Evolutionary conservation across 139 green algal genomes (phyloP).

Genomic region (Tetraselmis striata): DNA sequence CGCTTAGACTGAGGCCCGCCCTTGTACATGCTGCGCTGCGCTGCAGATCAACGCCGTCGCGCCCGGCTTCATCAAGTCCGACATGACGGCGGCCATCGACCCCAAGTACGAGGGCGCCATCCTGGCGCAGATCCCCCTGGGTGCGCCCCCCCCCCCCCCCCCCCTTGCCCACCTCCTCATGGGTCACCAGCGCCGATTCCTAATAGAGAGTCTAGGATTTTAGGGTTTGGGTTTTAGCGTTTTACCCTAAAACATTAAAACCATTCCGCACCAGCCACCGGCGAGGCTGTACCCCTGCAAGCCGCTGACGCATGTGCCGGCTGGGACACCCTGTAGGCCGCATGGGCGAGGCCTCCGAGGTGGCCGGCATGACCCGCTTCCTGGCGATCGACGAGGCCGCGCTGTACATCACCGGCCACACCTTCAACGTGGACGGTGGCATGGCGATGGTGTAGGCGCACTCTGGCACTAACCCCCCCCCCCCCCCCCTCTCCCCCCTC

Average conservation of each 20-base stretch:
- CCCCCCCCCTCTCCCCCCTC: no score
- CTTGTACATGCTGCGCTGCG: background rate
- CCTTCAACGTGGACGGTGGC: slow-evolving; percentile 79
- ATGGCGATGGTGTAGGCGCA: slow-evolving; percentile 77
- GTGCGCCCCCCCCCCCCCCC: slow-evolving; percentile 28
- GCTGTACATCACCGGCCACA: slow-evolving; percentile 96
- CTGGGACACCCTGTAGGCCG: slow-evolving; percentile 36
- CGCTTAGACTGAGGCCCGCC: no score
- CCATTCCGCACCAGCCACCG: background rate
- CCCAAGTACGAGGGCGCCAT: slow-evolving; percentile 86
- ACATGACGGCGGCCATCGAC: slow-evolving; percentile 78
- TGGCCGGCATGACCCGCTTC: slow-evolving; percentile 82
- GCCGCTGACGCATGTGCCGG: background rate
- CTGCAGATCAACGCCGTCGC: slow-evolving; percentile 65
- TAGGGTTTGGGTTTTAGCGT: background rate
- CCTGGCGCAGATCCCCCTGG: slow-evolving; percentile 73
- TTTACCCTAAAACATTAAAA: background rate
- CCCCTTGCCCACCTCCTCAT: background rate
- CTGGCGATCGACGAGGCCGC: slow-evolving; percentile 85
- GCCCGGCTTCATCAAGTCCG: slow-evolving; percentile 84
- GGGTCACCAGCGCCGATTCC: background rate
- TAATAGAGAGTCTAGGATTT: background rate
- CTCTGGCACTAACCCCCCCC: no score
- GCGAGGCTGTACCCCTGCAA: background rate
- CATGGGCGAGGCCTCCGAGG: slow-evolving; percentile 82